Base-by-base conservation (phyloP, 2,329 filamentous ascomycete species). In the Fusarium guadeloupense region DNA sequence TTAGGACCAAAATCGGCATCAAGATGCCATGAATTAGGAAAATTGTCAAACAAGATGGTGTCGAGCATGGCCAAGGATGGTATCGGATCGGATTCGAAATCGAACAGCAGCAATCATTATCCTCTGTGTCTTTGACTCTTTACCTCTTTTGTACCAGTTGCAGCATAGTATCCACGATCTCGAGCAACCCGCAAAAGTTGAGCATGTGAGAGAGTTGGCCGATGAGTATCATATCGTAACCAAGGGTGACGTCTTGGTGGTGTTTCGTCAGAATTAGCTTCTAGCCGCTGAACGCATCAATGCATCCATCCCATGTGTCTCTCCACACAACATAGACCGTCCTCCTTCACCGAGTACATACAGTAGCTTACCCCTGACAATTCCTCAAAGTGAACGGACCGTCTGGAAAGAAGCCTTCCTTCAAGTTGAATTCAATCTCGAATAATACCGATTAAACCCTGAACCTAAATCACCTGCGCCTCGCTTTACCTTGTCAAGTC, bases 201-300 rank as follows among this genome's bases (percentile, higher is more conserved):
- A 46, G 33, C 60, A 64, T 64, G 60, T 57, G 46, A 38, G 51
- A 52, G 45, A 12, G 49, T 50, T 61, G 38, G 21, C 42, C 39
- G 34, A 59, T 46, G 51, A 33, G 39, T 30, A 14, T 31, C 28
- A 6, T 40, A 50, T 53, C 40, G 46, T 45, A 47, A 28, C 52
- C 46, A 39, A 58, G 37, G 41, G 62, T 60, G 62, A 65, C 58
- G 58, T 66, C 58, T 63, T 59, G 37, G 33, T 42, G 23, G 54
- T 67, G 63, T 66, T 46, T 66, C 48, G 55, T 35, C 50, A 54
- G 43, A 42, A 39, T 46, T 66, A 66, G 63, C 51, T 62, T 64
- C 52, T 51, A 66, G 64, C 63, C 64, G 64, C 64, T 66, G 64
- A 66, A 53, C 64, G 63, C 63, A 66, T 66, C 59, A 39, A 56